These are phyloP conservation scores for Tylopilus sp. DNA, from an alignment of 768 basidiomycete genomes.

Conservation along the genomic window DNA sequence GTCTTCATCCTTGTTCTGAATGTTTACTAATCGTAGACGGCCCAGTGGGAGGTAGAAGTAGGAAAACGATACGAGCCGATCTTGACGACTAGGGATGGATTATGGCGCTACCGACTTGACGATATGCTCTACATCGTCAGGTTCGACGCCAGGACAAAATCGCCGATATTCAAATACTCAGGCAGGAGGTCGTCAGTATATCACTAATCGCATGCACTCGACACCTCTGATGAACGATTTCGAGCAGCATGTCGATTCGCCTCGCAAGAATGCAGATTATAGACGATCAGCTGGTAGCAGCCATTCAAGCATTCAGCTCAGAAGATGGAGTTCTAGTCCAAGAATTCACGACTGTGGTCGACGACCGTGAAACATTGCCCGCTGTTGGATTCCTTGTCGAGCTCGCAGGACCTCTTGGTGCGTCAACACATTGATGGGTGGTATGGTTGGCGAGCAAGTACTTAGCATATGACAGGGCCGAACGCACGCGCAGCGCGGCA, in stretches of 20 bases:
- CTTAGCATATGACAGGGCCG: background rate
- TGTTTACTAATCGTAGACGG: background rate
- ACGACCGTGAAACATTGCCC: constrained; percentile 2
- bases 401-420: constrained; percentile 7
- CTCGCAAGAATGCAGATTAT: constrained; percentile 1
- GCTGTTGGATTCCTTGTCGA: constrained; percentile 18
- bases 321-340: constrained; percentile 4
- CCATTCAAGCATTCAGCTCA: background rate
- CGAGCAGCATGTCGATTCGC: constrained; percentile 5
- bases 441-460: background rate
- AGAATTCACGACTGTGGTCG: constrained; percentile 17
- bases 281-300: constrained; percentile 9
- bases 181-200: constrained; percentile 17
- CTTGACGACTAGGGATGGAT: constrained; percentile 18
- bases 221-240: background rate
- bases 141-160: constrained; percentile 5
- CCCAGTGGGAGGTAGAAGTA: background rate
- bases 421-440: background rate
- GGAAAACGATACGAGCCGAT: constrained; percentile 14
- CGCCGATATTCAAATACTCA: constrained; percentile 8
- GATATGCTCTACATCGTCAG: constrained; percentile 17
- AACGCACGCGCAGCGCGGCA: background rate
- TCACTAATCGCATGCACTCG: background rate
- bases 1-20: background rate
- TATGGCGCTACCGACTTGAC: constrained; percentile 23